These are phyloP conservation scores for Prunus campanulata DNA, from an alignment of 306 rosid genomes.

Conservation along the genomic window DNA sequence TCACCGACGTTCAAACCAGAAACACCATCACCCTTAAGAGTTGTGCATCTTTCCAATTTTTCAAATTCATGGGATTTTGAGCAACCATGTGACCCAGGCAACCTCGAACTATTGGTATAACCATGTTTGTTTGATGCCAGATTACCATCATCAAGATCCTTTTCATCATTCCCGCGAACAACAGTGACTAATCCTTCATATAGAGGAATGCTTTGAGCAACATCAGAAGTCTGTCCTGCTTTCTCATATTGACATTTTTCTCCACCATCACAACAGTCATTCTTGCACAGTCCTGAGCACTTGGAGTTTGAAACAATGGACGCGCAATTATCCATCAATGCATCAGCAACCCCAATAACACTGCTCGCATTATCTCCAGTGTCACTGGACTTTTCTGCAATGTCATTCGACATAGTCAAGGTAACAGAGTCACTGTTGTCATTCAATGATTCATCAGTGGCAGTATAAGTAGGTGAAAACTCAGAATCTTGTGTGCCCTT, in stretches of 20 bases:
- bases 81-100: constrained; percentile 36
- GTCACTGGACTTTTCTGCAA: constrained; percentile 16
- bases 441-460: not conserved
- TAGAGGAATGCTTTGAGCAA: constrained; percentile 12
- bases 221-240: constrained; percentile 17
- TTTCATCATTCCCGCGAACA: constrained; percentile 27
- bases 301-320: constrained; percentile 16
- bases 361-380: not conserved
- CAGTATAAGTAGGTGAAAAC: constrained; percentile 29
- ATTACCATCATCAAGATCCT: constrained; percentile 18
- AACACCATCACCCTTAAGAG: constrained; percentile 29
- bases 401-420: constrained; percentile 2
- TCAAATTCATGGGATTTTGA: constrained; percentile 42
- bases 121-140: constrained; percentile 22
- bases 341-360: constrained; percentile 25
- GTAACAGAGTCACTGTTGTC: constrained; percentile 17
- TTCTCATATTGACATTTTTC: constrained; percentile 22
- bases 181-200: constrained; percentile 27
- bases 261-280: constrained; percentile 14
- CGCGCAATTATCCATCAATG: constrained; percentile 25
- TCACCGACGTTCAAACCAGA: constrained; percentile 22
- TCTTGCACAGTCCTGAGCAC: constrained; percentile 8
- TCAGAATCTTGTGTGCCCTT: constrained; percentile 29
- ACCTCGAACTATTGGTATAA: constrained; percentile 22
- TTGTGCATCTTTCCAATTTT: constrained; percentile 58